Conservation (phyloP, 75 land plant species). For the Selaginella tamariscina region DNA sequence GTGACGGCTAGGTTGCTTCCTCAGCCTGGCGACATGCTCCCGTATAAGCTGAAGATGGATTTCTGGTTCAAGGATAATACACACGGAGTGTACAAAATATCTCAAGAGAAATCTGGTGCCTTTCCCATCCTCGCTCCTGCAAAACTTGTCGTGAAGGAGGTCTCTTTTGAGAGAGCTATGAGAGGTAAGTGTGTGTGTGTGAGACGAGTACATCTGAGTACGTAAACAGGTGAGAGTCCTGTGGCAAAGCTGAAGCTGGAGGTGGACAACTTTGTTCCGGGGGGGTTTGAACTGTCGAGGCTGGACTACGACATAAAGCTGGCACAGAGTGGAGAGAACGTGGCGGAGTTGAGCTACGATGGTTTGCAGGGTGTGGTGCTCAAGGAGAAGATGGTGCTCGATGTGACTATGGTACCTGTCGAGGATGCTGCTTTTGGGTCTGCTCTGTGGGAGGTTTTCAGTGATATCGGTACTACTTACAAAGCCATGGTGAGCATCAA, state of each 20-base stretch:
- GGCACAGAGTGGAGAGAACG: no score
- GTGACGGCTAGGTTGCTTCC: neutral
- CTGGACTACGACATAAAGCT: no score
- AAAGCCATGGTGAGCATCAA: neutral
- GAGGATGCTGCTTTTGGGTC: neutral
- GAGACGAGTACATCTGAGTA: no score
- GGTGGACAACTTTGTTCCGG: no score
- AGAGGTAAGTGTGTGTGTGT: no score
- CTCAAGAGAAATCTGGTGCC: neutral
- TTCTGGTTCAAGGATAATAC: neutral
- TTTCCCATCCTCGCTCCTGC: neutral
- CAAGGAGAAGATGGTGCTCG: neutral
- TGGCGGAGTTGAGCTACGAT: neutral
- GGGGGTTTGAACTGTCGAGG: no score
- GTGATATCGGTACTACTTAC: neutral
- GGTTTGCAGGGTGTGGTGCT: neutral
- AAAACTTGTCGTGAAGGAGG: neutral
- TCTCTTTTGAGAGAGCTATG: neutral
- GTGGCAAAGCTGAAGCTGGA: no score
- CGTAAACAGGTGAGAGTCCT: no score
- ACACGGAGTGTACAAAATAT: neutral
- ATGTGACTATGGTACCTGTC: neutral
- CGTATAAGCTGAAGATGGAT: neutral
- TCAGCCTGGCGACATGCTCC: neutral
- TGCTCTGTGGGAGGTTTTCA: neutral